These are phyloP conservation scores for Diaporthe velutina DNA, from an alignment of 2,329 filamentous ascomycete genomes.

Conservation along the genomic window DNA sequence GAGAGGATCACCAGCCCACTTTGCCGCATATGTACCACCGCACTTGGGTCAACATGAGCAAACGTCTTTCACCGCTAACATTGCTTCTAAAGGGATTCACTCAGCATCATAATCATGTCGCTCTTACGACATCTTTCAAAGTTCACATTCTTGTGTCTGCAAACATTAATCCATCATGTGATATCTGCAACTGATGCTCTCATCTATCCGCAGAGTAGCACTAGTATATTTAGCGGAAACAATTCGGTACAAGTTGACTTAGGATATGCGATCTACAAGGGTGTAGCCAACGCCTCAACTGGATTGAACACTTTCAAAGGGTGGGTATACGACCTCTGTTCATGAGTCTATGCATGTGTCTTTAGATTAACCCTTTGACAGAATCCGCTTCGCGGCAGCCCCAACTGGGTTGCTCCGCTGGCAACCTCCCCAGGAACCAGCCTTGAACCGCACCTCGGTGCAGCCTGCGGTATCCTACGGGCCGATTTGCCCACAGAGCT, in stretches of 20 bases:
- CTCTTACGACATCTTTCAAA: not conserved
- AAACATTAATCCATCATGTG: not conserved
- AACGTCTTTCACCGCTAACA: not conserved
- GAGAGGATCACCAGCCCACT: not conserved
- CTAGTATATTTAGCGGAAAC: not conserved
- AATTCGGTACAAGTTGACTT: not conserved
- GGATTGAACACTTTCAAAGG: not conserved
- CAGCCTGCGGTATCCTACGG: slow-evolving; percentile 11
- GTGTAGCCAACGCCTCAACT: not conserved
- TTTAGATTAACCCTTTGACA: not conserved
- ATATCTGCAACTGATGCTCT: not conserved
- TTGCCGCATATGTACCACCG: not conserved
- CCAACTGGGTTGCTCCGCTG: slow-evolving; percentile 25
- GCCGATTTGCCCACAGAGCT: slow-evolving; percentile 28
- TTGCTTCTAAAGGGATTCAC: not conserved
- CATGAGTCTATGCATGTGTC: not conserved
- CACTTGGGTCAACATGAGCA: not conserved
- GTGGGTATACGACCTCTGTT: not conserved
- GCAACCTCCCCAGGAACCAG: slow-evolving; percentile 9
- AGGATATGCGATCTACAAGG: not conserved
- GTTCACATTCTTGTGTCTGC: not conserved
- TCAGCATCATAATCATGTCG: not conserved
- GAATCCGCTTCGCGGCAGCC: slow-evolving; percentile 27
- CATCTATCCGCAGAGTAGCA: not conserved
- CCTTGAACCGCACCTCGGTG: not conserved